A percentile compares a stretch with the other conserved stretches of the same genome.
Evolutionary conservation across 352 stramenopile genomes (phyloP).

Genomic region (Phytopythium delawarense): DNA sequence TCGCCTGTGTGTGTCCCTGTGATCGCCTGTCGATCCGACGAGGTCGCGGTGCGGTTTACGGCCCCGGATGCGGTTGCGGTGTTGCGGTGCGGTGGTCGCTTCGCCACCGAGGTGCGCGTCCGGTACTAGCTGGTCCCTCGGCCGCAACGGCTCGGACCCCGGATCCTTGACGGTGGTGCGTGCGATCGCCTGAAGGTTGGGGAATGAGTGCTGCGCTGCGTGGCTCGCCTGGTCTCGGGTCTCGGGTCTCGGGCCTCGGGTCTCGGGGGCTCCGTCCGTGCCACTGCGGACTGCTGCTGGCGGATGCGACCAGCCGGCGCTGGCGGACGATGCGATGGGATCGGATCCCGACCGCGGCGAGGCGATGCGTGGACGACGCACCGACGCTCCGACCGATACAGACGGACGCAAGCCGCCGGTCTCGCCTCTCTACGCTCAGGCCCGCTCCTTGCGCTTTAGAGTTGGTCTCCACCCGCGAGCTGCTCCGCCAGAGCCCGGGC

Average conservation of each 20-base stretch:
- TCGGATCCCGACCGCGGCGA: not conserved
- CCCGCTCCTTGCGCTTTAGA: not conserved
- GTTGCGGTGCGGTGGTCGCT: not conserved
- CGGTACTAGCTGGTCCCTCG: no score
- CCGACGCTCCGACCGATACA: not conserved
- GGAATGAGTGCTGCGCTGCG: not conserved
- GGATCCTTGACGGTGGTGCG: not conserved
- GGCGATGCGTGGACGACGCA: not conserved
- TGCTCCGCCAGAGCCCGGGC: not conserved
- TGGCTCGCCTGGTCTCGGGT: not conserved
- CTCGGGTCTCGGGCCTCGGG: not conserved
- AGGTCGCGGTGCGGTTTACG: not conserved
- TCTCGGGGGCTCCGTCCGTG: not conserved
- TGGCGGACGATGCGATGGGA: not conserved
- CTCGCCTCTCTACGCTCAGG: not conserved
- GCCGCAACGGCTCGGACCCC: not conserved
- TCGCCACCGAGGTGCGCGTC: not conserved
- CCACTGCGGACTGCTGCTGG: not conserved
- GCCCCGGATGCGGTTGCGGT: no score
- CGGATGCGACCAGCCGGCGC: not conserved
- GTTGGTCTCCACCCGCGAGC: not conserved
- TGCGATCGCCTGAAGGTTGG: conserved; percentile 1
- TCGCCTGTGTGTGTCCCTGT: not conserved
- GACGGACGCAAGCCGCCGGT: not conserved
- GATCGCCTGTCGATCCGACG: not conserved